Percentiles rank a stretch among this genome's conserved stretches.
phyloP scores from a whole-genome alignment of 164 flowering plant species.

The Platanus orientalis region DNA sequence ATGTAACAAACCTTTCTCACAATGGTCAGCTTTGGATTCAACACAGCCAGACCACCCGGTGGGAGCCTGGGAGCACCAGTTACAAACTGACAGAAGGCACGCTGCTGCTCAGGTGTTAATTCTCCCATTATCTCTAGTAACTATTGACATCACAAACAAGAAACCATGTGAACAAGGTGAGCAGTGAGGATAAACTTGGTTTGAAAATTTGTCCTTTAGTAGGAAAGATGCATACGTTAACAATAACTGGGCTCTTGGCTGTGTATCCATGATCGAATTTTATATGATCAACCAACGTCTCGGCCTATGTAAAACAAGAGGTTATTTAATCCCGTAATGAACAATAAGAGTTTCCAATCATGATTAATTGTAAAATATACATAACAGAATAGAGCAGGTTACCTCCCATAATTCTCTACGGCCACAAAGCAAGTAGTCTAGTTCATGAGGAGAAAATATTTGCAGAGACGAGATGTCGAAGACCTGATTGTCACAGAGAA shows the following conservation, averaged over 20 bases:
- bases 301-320: constrained; percentile 58
- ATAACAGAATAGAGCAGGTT: constrained; percentile 11
- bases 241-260: constrained; percentile 86
- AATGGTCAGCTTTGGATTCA: constrained; percentile 92
- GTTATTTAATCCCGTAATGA: no score
- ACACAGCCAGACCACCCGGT: constrained; percentile 92
- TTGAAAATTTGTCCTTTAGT: not conserved
- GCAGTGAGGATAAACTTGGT: not conserved
- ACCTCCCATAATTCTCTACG: constrained; percentile 98
- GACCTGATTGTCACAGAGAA: constrained; percentile 44
- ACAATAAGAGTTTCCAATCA: not conserved
- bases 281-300: constrained; percentile 83
- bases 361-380: not conserved
- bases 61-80: constrained; percentile 99
- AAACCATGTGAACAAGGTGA: not conserved
- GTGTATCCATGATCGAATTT: constrained; percentile 99
- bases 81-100: constrained; percentile 97
- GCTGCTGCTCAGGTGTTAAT: constrained; percentile 88
- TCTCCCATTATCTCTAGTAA: constrained; percentile 97
- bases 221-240: constrained; percentile 44
- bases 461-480: constrained; percentile 86
- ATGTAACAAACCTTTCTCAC: constrained; percentile 81
- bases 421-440: constrained; percentile 94
- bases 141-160: constrained; percentile 29
- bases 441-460: constrained; percentile 83